phyloP scores from a whole-genome alignment of 2,329 filamentous ascomycete genomes.

The Fusarium illudens region DNA sequence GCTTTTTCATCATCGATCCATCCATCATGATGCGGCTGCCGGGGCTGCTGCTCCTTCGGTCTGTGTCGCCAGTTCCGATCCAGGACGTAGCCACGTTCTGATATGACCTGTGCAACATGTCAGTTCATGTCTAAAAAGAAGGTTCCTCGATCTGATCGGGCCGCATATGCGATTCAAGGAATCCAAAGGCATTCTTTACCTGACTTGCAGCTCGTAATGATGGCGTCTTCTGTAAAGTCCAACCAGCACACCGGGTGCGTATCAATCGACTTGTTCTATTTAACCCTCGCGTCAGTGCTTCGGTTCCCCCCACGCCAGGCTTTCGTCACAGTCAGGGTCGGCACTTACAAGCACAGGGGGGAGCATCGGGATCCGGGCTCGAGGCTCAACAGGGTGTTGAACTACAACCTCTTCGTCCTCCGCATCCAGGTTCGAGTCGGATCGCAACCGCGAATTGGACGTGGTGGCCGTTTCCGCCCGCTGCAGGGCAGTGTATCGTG shows the following conservation, averaged over 20 bases:
- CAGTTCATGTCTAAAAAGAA: constrained; percentile 17
- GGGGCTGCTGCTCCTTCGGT: constrained; percentile 34
- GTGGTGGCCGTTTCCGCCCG: constrained; percentile 71
- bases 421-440: constrained; percentile 72
- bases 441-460: constrained; percentile 67
- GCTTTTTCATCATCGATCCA: constrained; percentile 12
- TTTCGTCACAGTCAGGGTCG: not conserved
- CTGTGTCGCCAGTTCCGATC: constrained; percentile 40
- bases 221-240: constrained; percentile 91
- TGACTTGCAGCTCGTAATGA: constrained; percentile 90
- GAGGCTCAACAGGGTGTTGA: constrained; percentile 84
- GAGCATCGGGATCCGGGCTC: constrained; percentile 82
- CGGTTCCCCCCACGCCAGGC: not conserved
- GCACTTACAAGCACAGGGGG: constrained; percentile 84
- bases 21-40: constrained; percentile 29
- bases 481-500: constrained; percentile 57
- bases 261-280: constrained; percentile 81
- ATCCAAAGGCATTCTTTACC: constrained; percentile 65
- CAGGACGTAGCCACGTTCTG: constrained; percentile 76
- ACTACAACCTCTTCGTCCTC: constrained; percentile 66
- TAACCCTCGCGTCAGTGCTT: constrained; percentile 25
- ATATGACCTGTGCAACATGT: constrained; percentile 68
- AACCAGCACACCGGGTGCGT: constrained; percentile 89
- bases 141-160: constrained; percentile 10
- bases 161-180: constrained; percentile 3